A percentile compares a stretch with the other conserved stretches of the same genome.
Conservation (phyloP, 148 eudicot species). For the Camellia granthamiana region DNA sequence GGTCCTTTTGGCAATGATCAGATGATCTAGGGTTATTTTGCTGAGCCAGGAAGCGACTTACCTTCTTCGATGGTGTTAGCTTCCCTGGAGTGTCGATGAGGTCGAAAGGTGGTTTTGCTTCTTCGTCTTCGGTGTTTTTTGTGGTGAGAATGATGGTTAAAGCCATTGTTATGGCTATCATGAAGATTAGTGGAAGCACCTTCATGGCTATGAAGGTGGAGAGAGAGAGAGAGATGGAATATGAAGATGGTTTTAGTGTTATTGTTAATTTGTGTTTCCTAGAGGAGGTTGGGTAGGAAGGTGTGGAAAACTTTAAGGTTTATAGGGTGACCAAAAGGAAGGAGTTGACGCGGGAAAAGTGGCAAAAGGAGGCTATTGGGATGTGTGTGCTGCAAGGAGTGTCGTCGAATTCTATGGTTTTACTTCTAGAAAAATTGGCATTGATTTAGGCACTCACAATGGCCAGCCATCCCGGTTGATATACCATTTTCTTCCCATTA, state of each 20-base stretch:
- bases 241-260: background rate
- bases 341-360: conserved; percentile 37
- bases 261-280: background rate
- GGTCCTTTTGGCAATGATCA: conserved; percentile 64
- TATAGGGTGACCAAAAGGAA: conserved; percentile 20
- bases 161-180: conserved; percentile 30
- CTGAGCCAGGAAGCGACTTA: conserved; percentile 48
- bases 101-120: background rate
- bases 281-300: background rate
- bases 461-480: background rate
- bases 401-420: conserved; percentile 12
- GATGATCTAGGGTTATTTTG: conserved; percentile 50
- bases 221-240: background rate
- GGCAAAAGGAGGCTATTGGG: conserved; percentile 11
- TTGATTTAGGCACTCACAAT: background rate
- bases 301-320: background rate
- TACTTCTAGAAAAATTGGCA: background rate
- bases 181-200: conserved; percentile 20
- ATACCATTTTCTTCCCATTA: background rate
- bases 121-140: background rate
- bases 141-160: conserved; percentile 17
- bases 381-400: conserved; percentile 19
- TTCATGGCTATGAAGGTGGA: conserved; percentile 2
- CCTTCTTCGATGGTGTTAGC: conserved; percentile 24
- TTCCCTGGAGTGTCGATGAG: background rate